A percentile compares a stretch with the other conserved stretches of the same genome.
Evolutionary conservation across 2,329 filamentous ascomycete genomes (phyloP).

Genomic region (Trichophyton simii): DNA sequence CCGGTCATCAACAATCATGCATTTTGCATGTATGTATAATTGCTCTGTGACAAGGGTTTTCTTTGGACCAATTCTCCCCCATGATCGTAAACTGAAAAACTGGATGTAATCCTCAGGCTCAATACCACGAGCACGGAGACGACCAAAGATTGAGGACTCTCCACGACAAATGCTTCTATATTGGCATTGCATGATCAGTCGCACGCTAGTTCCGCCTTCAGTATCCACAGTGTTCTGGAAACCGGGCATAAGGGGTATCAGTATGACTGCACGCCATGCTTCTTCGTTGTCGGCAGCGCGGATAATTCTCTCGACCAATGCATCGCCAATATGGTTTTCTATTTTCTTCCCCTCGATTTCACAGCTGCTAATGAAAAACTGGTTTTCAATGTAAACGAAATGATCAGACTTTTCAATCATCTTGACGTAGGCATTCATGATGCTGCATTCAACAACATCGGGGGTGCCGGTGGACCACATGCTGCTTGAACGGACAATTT

Average conservation of each 20-base stretch:
- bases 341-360: constrained; percentile 71
- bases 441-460: constrained; percentile 56
- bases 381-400: constrained; percentile 95
- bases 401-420: constrained; percentile 67
- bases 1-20: constrained; percentile 67
- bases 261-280: constrained; percentile 79
- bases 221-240: constrained; percentile 85
- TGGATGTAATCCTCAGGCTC: constrained; percentile 75
- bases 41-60: constrained; percentile 70
- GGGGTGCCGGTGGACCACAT: constrained; percentile 51
- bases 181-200: constrained; percentile 97
- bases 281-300: constrained; percentile 66
- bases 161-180: constrained; percentile 93
- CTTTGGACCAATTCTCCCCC: constrained; percentile 81
- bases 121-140: constrained; percentile 59
- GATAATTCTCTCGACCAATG: constrained; percentile 84
- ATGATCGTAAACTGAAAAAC: constrained; percentile 85
- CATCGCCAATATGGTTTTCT: constrained; percentile 72
- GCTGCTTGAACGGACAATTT: constrained; percentile 78
- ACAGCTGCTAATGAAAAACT: constrained; percentile 87
- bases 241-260: constrained; percentile 84
- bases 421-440: constrained; percentile 76
- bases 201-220: constrained; percentile 69
- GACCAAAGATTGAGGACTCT: constrained; percentile 77
- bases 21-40: constrained; percentile 85